phyloP scores from a whole-genome alignment of 352 stramenopile genomes.

The Phytophthora boehmeriae region DNA sequence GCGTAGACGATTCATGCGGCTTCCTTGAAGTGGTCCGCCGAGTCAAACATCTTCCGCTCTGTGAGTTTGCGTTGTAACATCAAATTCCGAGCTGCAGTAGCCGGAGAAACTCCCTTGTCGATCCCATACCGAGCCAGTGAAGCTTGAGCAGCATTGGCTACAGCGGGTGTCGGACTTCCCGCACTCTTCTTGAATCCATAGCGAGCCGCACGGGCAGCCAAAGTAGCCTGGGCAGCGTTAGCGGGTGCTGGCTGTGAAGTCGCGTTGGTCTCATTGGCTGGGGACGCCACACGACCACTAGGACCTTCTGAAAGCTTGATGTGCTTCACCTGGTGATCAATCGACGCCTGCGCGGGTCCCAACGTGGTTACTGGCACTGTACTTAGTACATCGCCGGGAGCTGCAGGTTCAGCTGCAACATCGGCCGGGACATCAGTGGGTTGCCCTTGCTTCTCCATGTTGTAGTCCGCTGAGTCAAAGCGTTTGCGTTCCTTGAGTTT shows the following conservation, averaged over 20 bases:
- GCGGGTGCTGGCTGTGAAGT: conserved; percentile 4
- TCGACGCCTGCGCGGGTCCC: conserved; percentile 27
- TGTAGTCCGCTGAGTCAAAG: conserved; percentile 85
- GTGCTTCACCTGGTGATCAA: conserved; percentile 77
- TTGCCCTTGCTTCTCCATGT: conserved; percentile 64
- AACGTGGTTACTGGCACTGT: not conserved
- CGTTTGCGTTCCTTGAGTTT: conserved; percentile 84
- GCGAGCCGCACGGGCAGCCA: conserved; percentile 9
- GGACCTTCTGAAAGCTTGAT: conserved; percentile 70
- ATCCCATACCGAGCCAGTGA: conserved; percentile 31
- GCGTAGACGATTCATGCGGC: conserved; percentile 29
- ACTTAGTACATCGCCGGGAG: not conserved
- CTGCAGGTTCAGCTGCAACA: conserved; percentile 10
- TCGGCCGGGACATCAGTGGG: conserved; percentile 31
- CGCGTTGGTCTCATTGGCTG: not conserved
- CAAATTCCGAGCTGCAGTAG: conserved; percentile 63
- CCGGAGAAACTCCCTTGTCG: conserved; percentile 31
- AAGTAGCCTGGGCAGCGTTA: conserved; percentile 32
- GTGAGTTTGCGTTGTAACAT: conserved; percentile 69
- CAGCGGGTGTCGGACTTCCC: conserved; percentile 1
- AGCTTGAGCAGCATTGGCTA: conserved; percentile 34
- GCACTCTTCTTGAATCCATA: not conserved
- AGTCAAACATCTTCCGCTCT: conserved; percentile 82
- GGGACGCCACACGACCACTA: conserved; percentile 33
- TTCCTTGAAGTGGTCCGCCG: conserved; percentile 78